phyloP scores from a whole-genome alignment of 257 asterid genomes.

The Solanum okadae region DNA sequence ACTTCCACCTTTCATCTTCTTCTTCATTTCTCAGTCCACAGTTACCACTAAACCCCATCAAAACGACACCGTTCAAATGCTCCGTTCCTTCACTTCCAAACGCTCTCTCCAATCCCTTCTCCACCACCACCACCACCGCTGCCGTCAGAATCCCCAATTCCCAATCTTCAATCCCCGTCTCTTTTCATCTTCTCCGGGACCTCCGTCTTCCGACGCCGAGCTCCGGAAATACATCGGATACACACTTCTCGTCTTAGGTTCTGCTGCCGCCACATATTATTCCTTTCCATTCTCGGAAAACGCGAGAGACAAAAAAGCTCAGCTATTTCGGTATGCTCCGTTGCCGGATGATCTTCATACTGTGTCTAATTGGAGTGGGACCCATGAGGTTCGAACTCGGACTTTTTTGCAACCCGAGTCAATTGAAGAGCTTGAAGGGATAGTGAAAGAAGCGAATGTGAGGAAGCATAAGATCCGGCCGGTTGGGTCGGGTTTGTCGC shows the following conservation, averaged over 20 bases:
- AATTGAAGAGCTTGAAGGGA: constrained; percentile 39
- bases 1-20: not conserved
- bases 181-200: constrained; percentile 16
- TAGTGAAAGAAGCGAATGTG: constrained; percentile 46
- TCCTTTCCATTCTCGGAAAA: constrained; percentile 73
- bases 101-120: constrained; percentile 43
- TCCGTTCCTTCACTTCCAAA: constrained; percentile 28
- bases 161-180: constrained; percentile 3
- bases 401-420: constrained; percentile 75
- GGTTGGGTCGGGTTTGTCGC: constrained; percentile 87
- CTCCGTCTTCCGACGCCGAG: constrained; percentile 59
- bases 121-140: constrained; percentile 2
- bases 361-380: constrained; percentile 93
- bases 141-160: constrained; percentile 8
- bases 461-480: constrained; percentile 78
- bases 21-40: not conserved
- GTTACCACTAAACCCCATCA: constrained; percentile 5
- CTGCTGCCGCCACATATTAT: constrained; percentile 85
- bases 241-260: constrained; percentile 62
- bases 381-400: constrained; percentile 92
- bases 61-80: constrained; percentile 31
- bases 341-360: constrained; percentile 89
- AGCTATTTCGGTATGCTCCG: constrained; percentile 86
- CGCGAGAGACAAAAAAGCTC: constrained; percentile 80
- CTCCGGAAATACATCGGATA: constrained; percentile 82